phyloP scores from a whole-genome alignment of 805 yeast species.

The Kodamaea fukazawae region DNA sequence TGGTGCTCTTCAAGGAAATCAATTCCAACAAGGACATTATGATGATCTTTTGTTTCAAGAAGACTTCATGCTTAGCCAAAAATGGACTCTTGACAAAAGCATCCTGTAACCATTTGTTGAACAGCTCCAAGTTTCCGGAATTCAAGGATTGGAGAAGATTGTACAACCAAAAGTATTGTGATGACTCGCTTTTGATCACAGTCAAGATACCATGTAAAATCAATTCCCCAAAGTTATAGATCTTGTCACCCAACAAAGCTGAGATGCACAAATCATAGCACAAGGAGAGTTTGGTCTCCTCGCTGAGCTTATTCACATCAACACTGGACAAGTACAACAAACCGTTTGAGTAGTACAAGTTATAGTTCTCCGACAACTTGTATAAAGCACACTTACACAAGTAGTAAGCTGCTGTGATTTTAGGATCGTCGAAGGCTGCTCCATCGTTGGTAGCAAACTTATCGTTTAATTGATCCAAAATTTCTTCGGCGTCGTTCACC shows the following conservation, averaged over 20 bases:
- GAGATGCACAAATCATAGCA: conserved; percentile 75
- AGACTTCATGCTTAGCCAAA: conserved; percentile 55
- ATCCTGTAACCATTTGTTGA: conserved; percentile 49
- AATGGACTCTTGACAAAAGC: conserved; percentile 46
- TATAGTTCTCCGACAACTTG: conserved; percentile 75
- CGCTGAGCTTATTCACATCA: conserved; percentile 36
- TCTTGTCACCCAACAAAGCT: conserved; percentile 86
- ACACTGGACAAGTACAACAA: conserved; percentile 80
- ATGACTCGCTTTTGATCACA: conserved; percentile 40
- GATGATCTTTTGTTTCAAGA: conserved; percentile 86
- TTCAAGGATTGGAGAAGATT: conserved; percentile 69
- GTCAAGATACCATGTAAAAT: conserved; percentile 81
- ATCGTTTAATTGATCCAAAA: conserved; percentile 59
- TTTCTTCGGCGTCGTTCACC: conserved; percentile 58
- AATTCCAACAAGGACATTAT: conserved; percentile 88
- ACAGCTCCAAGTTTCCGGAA: conserved; percentile 69
- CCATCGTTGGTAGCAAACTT: conserved; percentile 47
- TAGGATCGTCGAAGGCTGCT: conserved; percentile 36
- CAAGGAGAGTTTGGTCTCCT: conserved; percentile 31
- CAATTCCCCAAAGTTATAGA: conserved; percentile 94
- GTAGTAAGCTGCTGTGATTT: conserved; percentile 80
- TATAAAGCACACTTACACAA: conserved; percentile 73
- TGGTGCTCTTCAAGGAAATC: conserved; percentile 72
- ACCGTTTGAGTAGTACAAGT: conserved; percentile 75
- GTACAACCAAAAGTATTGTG: conserved; percentile 66